phyloP scores from a whole-genome alignment of 192 early-diverging fungal species.

The Entomortierella parvispora region DNA sequence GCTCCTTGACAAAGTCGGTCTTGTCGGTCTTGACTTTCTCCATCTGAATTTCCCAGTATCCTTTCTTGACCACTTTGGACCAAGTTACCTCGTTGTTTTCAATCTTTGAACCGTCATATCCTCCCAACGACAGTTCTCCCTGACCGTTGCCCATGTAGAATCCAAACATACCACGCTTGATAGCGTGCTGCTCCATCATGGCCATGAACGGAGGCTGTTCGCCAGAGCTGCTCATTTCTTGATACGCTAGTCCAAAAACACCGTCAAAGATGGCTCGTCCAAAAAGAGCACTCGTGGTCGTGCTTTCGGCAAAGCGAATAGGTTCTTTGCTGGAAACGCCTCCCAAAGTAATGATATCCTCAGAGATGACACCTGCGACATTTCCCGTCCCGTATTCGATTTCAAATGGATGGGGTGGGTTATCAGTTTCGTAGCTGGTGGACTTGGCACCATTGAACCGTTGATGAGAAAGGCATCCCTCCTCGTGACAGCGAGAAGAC shows the following conservation, averaged over 20 bases:
- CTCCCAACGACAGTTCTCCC: slow-evolving; percentile 95
- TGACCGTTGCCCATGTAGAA: slow-evolving; percentile 34
- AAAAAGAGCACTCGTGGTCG: slow-evolving; percentile 33
- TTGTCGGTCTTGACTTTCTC: slow-evolving; percentile 63
- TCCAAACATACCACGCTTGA: slow-evolving; percentile 33
- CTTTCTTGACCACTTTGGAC: slow-evolving; percentile 90
- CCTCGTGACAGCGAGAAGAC: slow-evolving; percentile 58
- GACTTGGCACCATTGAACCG: slow-evolving; percentile 22
- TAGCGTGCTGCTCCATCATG: slow-evolving; percentile 30
- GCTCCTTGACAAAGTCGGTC: slow-evolving; percentile 12
- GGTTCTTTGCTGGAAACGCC: slow-evolving; percentile 20
- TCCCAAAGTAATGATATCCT: slow-evolving; percentile 37
- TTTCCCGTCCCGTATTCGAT: slow-evolving; percentile 46
- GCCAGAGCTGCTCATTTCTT: slow-evolving; percentile 45
- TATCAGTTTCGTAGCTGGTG: slow-evolving; percentile 4
- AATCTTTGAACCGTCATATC: slow-evolving; percentile 77
- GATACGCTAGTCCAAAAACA: slow-evolving; percentile 46
- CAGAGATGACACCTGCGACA: slow-evolving; percentile 37
- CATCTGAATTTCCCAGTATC: slow-evolving; percentile 97
- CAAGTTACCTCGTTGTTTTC: slow-evolving; percentile 70
- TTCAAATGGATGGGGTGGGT: slow-evolving; percentile 21
- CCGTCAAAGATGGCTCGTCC: slow-evolving; percentile 41
- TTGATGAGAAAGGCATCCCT: slow-evolving; percentile 30
- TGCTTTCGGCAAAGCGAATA: slow-evolving; percentile 39
- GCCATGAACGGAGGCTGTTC: slow-evolving; percentile 37